Base-by-base conservation (phyloP, 2,329 filamentous ascomycete genomes). In the Neonectria sp. region DNA sequence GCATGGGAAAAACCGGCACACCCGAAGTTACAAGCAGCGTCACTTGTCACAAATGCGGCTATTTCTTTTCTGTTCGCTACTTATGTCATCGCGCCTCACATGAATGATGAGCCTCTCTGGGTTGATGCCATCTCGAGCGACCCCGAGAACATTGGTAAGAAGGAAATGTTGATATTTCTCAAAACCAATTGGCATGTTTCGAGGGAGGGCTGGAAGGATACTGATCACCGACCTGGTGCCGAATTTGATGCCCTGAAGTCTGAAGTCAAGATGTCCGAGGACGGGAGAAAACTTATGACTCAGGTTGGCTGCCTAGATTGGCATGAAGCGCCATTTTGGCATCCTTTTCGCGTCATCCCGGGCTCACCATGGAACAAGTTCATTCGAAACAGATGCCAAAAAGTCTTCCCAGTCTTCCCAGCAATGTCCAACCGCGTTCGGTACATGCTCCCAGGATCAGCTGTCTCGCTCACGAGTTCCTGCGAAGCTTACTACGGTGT, bases 281-380 rank as follows among this genome's bases (percentile, higher is more conserved):
- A 68, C 15, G 75, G 75, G 8, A 65, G 35, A 15, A 60, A 67
- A 31, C 58, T 76, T 11, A 24, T 75, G 12, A 68, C 64, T 24
- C 70, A 53, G 25, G 53, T 71, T 12, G 68, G 61, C 13, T 29
- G 56, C n/a, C 60, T 37, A 12, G 45, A 62, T 2, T 75, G 68
- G 70, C 61, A 55, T 21, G 33, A 59, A 15, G 61, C 67, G 3
- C 69, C 71, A 11, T 48, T 60, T 57, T 74, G 71, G 67, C 71
- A 76, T 29, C 74, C 74, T 21, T 69, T 69, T 48, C 55, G 63
- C 27, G 66, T 57, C 13, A 55, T 71, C 2, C 73, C 72, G 11
- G 74, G 74, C 5, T 73, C 73, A 11, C 60, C 68, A 21, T 76
- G 74, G 74, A 75, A 75, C 60, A 73, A 71, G 33, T 74, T 68